Evolutionary conservation across 306 rosid species (phyloP), one percentile per base, ranked within the genome.

Genomic region (Clitoria ternatea): DNA sequence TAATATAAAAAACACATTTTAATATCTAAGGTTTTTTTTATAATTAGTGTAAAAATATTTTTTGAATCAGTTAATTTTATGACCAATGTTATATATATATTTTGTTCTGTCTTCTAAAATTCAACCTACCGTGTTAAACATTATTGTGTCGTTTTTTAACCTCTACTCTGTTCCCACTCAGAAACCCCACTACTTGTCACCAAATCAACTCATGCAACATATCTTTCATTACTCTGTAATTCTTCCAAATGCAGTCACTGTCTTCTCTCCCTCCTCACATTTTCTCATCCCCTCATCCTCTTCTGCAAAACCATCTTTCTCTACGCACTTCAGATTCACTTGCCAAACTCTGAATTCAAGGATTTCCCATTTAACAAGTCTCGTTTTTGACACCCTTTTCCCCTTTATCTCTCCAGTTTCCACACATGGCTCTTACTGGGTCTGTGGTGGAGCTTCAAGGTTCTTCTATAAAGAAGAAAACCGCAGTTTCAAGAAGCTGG

Each of bases 401-500:
- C 2, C 54, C 12, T 18, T 54, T 63, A 37, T 49, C 24, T 49
- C 26, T 33, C 14, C 10, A 37, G 2, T 8, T 36, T 13, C 2
- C 2, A 0, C 23, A 13, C 43, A 81, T 77, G 85, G 70, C 61
- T 23, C 14, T 60, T 40, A 1, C 52, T 50, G 56, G 54, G 11
- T 77, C 79, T 24, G 42, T 22, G 35, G 37, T 54, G 19, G 91
- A 88, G 73, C 80, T 72, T 69, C 86, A 80, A 81, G 29, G 44
- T 11, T 55, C 66, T 43, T 48, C 75, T 36, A 47, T 29, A 18
- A 78, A 50, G 82, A 90, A 86, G 82, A 90, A 90, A 77, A 79
- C 84, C 1, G 81, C 85, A 0, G 85, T 80, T 81, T 86, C 73
- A 5, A 77, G 83, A 63, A 90, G 95, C 68, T 90, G 97, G 97